A percentile compares a stretch with the other conserved stretches of the same genome.
These are phyloP conservation scores for Scolecobasidium constrictum DNA, from an alignment of 2,329 filamentous ascomycete species.

Conservation along the genomic window DNA sequence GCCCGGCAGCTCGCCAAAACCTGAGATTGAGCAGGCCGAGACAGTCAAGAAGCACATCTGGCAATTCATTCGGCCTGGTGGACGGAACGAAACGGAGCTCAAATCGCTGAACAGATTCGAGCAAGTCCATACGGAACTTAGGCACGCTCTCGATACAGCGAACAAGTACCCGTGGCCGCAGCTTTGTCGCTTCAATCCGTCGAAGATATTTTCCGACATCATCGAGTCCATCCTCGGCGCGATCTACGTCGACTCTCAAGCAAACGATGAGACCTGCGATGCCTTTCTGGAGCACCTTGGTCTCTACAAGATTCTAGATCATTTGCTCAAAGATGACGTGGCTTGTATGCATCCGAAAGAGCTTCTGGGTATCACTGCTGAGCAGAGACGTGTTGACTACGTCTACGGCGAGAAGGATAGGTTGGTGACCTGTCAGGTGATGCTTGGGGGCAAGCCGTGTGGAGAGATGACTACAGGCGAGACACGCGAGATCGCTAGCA, in stretches of 20 bases:
- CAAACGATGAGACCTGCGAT: constrained; percentile 48
- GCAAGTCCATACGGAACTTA: constrained; percentile 38
- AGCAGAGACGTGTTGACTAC: not conserved
- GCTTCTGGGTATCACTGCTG: constrained; percentile 50
- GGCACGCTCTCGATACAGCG: constrained; percentile 38
- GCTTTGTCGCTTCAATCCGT: constrained; percentile 52
- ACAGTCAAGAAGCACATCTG: constrained; percentile 42
- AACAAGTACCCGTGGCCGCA: constrained; percentile 64
- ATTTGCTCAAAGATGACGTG: constrained; percentile 46
- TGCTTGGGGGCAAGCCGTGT: not conserved
- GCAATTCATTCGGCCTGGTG: constrained; percentile 56
- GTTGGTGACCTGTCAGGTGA: not conserved
- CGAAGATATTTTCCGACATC: constrained; percentile 76
- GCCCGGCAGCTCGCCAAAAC: not conserved
- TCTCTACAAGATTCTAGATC: constrained; percentile 50
- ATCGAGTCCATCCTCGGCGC: constrained; percentile 74
- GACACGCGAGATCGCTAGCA: not conserved
- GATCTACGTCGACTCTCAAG: constrained; percentile 67
- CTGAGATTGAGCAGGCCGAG: constrained; percentile 12
- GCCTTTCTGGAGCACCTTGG: constrained; percentile 52
- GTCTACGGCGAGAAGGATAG: not conserved
- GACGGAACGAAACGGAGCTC: constrained; percentile 34
- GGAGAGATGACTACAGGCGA: not conserved
- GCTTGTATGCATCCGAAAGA: constrained; percentile 54
- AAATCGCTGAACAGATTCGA: constrained; percentile 39